Conservation (phyloP, 805 yeast genomes). For the Starmera caribaea region DNA sequence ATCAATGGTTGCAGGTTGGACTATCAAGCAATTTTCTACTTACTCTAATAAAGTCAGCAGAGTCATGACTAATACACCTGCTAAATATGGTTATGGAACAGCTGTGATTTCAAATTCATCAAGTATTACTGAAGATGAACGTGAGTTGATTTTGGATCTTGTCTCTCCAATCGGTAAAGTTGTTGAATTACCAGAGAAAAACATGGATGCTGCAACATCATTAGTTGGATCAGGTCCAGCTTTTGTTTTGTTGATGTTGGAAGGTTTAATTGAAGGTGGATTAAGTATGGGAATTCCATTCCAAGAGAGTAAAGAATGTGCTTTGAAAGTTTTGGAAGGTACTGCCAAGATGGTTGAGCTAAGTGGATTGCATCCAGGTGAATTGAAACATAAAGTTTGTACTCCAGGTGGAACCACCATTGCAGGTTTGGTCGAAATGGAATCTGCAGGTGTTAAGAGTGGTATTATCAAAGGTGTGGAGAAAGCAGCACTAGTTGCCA, state of each 20-base stretch:
- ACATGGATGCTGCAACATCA: constrained; percentile 95
- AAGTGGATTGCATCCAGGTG: constrained; percentile 83
- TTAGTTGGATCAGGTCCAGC: constrained; percentile 97
- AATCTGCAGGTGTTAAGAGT: constrained; percentile 81
- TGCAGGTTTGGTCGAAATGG: constrained; percentile 88
- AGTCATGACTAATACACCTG: constrained; percentile 98
- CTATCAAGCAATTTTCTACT: constrained; percentile 53
- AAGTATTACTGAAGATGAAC: constrained; percentile 35
- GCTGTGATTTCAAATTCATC: constrained; percentile 78
- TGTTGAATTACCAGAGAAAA: constrained; percentile 67
- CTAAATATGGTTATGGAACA: constrained; percentile 86
- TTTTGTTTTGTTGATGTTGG: constrained; percentile 79
- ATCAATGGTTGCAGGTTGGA: constrained; percentile 89
- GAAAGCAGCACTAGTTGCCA: constrained; percentile 82
- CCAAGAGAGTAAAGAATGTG: constrained; percentile 72
- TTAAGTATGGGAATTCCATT: constrained; percentile 89
- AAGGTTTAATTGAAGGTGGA: constrained; percentile 90
- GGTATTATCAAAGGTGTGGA: constrained; percentile 84
- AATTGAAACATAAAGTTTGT: constrained; percentile 76
- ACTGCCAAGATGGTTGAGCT: constrained; percentile 83
- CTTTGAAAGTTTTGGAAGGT: constrained; percentile 91
- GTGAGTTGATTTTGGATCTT: constrained; percentile 34
- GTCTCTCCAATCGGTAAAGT: constrained; percentile 61
- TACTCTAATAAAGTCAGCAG: constrained; percentile 58
- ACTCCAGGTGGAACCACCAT: constrained; percentile 99